A percentile compares a stretch with the other conserved stretches of the same genome.
phyloP scores from a whole-genome alignment of 345 rosid genomes.

The Firmiana major region DNA sequence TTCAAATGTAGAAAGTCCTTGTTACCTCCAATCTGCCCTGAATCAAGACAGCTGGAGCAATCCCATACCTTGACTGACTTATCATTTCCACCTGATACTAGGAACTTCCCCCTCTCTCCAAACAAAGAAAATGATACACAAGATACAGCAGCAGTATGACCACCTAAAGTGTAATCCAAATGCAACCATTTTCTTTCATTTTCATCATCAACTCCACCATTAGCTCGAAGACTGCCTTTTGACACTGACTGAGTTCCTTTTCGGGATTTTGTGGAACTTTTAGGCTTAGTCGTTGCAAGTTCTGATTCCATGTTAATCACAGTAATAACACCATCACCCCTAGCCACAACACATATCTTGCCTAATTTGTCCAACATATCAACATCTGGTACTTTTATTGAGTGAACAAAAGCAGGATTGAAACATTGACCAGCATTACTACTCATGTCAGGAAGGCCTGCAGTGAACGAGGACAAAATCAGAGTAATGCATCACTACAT shows the following conservation, averaged over 20 bases:
- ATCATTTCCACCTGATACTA: constrained; percentile 85
- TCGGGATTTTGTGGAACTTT: constrained; percentile 31
- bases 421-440: constrained; percentile 51
- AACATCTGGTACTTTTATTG: constrained; percentile 67
- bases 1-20: constrained; percentile 43
- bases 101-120: constrained; percentile 64
- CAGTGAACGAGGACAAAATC: neutral
- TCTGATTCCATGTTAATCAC: constrained; percentile 69
- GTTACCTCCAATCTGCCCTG: constrained; percentile 29
- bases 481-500: neutral
- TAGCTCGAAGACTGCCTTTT: constrained; percentile 21
- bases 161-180: constrained; percentile 76
- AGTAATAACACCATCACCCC: constrained; percentile 77
- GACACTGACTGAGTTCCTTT: constrained; percentile 58
- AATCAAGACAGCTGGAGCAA: constrained; percentile 42
- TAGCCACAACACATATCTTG: constrained; percentile 67
- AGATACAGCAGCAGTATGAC: constrained; percentile 84
- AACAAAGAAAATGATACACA: constrained; percentile 75
- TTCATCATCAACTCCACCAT: constrained; percentile 21
- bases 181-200: constrained; percentile 46
- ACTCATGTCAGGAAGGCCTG: constrained; percentile 48
- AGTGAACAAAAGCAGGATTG: constrained; percentile 91
- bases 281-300: constrained; percentile 39
- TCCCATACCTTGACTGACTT: constrained; percentile 82
- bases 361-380: constrained; percentile 68